These are phyloP conservation scores for Dothiorella sarmentorum DNA, from an alignment of 2,329 filamentous ascomycete genomes.

Conservation along the genomic window DNA sequence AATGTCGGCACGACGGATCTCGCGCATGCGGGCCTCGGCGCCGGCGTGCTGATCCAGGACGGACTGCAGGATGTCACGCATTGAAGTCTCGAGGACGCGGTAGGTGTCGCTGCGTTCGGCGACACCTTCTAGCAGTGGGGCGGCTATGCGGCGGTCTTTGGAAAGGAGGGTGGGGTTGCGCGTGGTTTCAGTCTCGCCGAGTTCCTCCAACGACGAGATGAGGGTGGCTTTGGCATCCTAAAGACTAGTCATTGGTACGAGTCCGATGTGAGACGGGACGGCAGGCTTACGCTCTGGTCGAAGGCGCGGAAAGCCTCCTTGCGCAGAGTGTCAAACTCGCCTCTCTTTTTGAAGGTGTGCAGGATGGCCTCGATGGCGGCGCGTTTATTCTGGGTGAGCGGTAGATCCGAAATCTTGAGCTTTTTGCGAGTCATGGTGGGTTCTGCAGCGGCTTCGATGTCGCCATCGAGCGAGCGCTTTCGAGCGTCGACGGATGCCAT, in stretches of 20 bases:
- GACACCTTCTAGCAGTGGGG: constrained; percentile 72
- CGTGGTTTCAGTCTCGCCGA: constrained; percentile 72
- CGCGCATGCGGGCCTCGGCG: constrained; percentile 67
- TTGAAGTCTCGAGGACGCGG: constrained; percentile 63
- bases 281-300: constrained; percentile 58
- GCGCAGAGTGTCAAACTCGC: constrained; percentile 73
- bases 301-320: constrained; percentile 76
- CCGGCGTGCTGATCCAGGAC: constrained; percentile 49
- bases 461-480: constrained; percentile 30
- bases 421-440: constrained; percentile 48
- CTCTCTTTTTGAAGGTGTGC: constrained; percentile 83
- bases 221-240: constrained; percentile 69
- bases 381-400: constrained; percentile 68
- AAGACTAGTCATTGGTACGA: too few relatives aligned
- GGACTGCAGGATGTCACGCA: constrained; percentile 65
- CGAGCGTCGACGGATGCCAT: constrained; percentile 11
- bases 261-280: not conserved
- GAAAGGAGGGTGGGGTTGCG: constrained; percentile 69
- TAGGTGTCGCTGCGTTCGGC: constrained; percentile 75
- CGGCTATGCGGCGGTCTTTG: constrained; percentile 69
- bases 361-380: constrained; percentile 70
- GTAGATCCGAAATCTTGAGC: constrained; percentile 72
- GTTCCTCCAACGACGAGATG: constrained; percentile 62
- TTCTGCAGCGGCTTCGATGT: constrained; percentile 24
- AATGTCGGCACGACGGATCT: constrained; percentile 64